phyloP scores from a whole-genome alignment of 169 alveolate species.

The Cryptosporidium sp. region DNA sequence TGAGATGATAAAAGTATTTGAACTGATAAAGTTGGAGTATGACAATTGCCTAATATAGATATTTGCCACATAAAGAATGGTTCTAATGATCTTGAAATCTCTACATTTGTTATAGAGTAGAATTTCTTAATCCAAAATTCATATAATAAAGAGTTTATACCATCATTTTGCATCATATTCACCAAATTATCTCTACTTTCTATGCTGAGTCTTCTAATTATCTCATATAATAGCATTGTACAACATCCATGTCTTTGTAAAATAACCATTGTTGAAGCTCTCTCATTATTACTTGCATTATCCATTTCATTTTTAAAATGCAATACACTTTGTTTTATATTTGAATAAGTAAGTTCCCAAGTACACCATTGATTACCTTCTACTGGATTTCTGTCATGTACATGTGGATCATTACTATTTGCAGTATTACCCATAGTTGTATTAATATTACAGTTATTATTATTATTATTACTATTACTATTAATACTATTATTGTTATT shows the following conservation, averaged over 20 bases:
- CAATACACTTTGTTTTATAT: slow-evolving; percentile 19
- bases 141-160: slow-evolving; percentile 24
- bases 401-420: background rate
- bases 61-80: slow-evolving; percentile 73
- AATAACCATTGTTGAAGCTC: background rate
- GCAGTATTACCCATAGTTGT: too few species aligned
- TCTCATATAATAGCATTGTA: slow-evolving; percentile 29
- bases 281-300: background rate
- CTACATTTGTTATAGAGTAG: slow-evolving; percentile 23
- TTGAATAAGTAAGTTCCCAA: slow-evolving; percentile 50
- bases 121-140: slow-evolving; percentile 66
- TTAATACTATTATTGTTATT: background rate
- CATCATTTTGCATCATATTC: slow-evolving; percentile 60
- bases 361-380: slow-evolving; percentile 51
- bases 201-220: slow-evolving; percentile 7
- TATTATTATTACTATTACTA: background rate
- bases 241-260: slow-evolving; percentile 60
- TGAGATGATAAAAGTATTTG: slow-evolving; percentile 29
- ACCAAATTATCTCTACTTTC: slow-evolving; percentile 40
- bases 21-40: slow-evolving; percentile 7
- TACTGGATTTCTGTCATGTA: background rate
- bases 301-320: slow-evolving; percentile 21
- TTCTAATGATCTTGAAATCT: slow-evolving; percentile 59
- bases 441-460: too few species aligned
- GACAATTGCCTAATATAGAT: slow-evolving; percentile 18